These are phyloP conservation scores for Xanthoconium separans DNA, from an alignment of 1,284 basidiomycete species.

Conservation along the genomic window DNA sequence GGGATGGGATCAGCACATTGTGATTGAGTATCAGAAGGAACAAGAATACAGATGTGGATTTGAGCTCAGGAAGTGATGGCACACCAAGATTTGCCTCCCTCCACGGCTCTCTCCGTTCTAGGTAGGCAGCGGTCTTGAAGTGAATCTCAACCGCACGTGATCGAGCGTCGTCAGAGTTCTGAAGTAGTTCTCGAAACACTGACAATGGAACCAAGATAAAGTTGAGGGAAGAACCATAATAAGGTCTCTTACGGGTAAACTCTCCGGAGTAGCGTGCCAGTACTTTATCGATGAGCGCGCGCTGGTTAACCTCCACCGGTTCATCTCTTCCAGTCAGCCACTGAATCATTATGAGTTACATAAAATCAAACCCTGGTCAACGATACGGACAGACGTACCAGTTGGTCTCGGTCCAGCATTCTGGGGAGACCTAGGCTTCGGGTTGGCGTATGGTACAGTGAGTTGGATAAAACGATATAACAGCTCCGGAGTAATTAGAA, in stretches of 20 bases:
- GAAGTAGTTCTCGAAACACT: slow-evolving; percentile 8
- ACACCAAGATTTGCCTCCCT: background rate
- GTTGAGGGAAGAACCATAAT: slow-evolving; percentile 15
- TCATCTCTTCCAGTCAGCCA: background rate
- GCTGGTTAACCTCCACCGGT: slow-evolving; percentile 17
- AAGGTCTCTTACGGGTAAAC: slow-evolving; percentile 3
- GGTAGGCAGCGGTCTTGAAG: background rate
- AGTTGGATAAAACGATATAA: background rate
- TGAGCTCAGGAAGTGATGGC: background rate
- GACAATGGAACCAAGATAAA: background rate
- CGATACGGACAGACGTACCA: background rate
- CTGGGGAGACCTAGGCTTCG: background rate
- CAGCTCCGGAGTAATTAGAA: background rate
- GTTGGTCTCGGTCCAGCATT: background rate
- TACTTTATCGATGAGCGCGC: slow-evolving; percentile 3
- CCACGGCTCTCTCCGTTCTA: background rate
- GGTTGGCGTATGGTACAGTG: background rate
- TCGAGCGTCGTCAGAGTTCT: slow-evolving; percentile 3
- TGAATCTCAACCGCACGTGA: background rate
- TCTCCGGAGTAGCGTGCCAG: slow-evolving; percentile 4
- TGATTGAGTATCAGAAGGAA: no score
- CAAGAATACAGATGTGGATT: background rate
- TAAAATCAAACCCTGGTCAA: background rate
- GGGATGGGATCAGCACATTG: background rate
- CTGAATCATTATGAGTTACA: no score